phyloP scores from a whole-genome alignment of 257 asterid species.

The Gentiana dahurica region DNA sequence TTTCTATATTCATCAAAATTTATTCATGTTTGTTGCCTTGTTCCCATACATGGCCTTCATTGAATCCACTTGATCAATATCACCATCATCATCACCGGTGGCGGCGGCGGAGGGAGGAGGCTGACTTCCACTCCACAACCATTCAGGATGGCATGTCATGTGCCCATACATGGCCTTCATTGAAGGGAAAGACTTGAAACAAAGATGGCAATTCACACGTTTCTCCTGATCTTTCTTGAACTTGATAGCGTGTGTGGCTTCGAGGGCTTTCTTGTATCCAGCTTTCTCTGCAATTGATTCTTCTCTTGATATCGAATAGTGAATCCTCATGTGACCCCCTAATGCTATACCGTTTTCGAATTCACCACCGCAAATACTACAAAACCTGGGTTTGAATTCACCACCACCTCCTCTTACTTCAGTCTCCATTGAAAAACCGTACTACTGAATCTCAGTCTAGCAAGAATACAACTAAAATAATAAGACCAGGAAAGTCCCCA shows the following conservation, averaged over 20 bases:
- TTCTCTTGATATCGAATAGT: slow-evolving; percentile 20
- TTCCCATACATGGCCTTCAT: too few relatives aligned
- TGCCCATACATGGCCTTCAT: slow-evolving; percentile 51
- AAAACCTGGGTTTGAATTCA: slow-evolving; percentile 19
- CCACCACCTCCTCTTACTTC: background rate
- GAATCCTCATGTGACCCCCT: slow-evolving; percentile 84
- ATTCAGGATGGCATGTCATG: slow-evolving; percentile 54
- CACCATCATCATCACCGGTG: slow-evolving; percentile 10
- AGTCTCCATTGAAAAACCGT: too few relatives aligned
- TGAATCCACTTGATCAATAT: slow-evolving; percentile 1
- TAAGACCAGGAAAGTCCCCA: too few relatives aligned
- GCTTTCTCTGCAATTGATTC: slow-evolving; percentile 6
- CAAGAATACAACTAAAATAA: too few relatives aligned
- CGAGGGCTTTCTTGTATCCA: slow-evolving; percentile 2
- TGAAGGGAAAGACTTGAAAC: slow-evolving; percentile 38
- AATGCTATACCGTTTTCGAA: slow-evolving; percentile 65
- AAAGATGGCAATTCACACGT: slow-evolving; percentile 22
- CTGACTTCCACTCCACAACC: slow-evolving; percentile 48
- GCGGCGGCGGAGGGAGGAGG: slow-evolving; percentile 31
- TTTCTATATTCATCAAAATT: too few relatives aligned
- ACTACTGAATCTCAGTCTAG: too few relatives aligned
- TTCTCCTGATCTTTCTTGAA: slow-evolving; percentile 17
- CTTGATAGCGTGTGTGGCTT: background rate
- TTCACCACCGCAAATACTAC: slow-evolving; percentile 35
- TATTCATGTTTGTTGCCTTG: too few relatives aligned